These are phyloP conservation scores for Pichia occidentalis DNA, from an alignment of 805 yeast species.

Conservation along the genomic window DNA sequence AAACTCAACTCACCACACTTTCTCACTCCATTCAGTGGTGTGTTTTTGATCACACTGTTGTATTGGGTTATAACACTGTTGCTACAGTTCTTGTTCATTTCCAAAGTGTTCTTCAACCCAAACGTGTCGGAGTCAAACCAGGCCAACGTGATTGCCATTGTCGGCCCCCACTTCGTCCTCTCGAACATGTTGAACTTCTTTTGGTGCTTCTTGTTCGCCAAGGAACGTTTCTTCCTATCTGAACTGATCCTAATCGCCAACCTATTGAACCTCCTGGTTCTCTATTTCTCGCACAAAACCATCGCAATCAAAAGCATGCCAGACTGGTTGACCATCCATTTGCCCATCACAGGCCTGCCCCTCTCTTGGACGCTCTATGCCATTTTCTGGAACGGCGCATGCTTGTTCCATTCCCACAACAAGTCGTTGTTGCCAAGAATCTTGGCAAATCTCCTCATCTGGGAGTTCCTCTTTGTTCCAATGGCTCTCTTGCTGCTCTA, in stretches of 20 bases:
- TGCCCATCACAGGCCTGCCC: conserved; percentile 64
- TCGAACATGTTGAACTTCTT: conserved; percentile 54
- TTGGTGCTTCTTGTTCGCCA: conserved; percentile 61
- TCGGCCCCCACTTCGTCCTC: conserved; percentile 56
- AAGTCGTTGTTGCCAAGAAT: conserved; percentile 51
- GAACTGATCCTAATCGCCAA: conserved; percentile 55
- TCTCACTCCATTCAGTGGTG: conserved; percentile 67
- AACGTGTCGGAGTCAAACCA: conserved; percentile 23
- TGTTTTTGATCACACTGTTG: conserved; percentile 39
- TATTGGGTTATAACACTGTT: conserved; percentile 55
- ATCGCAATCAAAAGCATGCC: conserved; percentile 44
- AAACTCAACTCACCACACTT: conserved; percentile 35
- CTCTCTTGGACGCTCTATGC: conserved; percentile 68
- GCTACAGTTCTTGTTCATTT: conserved; percentile 46
- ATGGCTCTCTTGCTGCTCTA: conserved; percentile 46
- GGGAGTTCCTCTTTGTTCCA: conserved; percentile 72
- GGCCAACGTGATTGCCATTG: conserved; percentile 30
- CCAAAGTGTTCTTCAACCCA: conserved; percentile 33
- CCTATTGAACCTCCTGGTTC: conserved; percentile 49
- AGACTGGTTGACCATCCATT: conserved; percentile 54
- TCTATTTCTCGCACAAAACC: conserved; percentile 56
- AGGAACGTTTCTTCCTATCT: conserved; percentile 49
- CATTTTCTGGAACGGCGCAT: conserved; percentile 83
- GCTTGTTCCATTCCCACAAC: conserved; percentile 56
- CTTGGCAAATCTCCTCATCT: conserved; percentile 64